Base-by-base conservation (phyloP, 2,329 filamentous ascomycete genomes). In the Calonectria hongkongensis region DNA sequence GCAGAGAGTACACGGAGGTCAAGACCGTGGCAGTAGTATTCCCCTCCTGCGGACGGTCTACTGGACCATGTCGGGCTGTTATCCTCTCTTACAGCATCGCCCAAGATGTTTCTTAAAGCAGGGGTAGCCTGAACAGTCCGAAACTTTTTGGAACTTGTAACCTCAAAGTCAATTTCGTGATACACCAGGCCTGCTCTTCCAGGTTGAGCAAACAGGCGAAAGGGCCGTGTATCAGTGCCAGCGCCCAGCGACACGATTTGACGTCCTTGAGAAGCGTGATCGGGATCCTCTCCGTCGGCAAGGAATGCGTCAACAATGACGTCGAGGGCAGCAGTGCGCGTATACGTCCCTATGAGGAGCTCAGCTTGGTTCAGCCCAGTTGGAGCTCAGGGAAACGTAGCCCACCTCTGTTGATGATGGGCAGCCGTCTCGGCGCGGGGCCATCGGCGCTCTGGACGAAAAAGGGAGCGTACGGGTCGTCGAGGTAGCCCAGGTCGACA, bases 241-340 rank as follows among this genome's bases (percentile, higher is more conserved):
- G 97, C 96, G 36, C 97, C 97, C 0, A 99, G 89, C 0, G 96
- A 98, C 73, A 99, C 89, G 72, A 99, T 95, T 82, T 99, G 97
- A 74, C 91, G 91, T 54, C 84, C 73, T 2, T 79, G 66, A 30
- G 71, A 28, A 25, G 73, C 33, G n/a, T 78, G 76, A 41, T 78
- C 75, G 2, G 76, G 75, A 4, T 78, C 73, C 27, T 81, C 79
- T 45, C 80, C 77, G 13, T 82, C 79, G 4, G 85, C 82, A 15
- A 98, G 87, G 79, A 98, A 98, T 9, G 86, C 87, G 65, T 90
- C 83, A 48, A 98, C 91, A 0, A 99, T 90, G 15, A 85, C 87
- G 84, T 99, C 95, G 75, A 99, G 92, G 28, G 94, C 94, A 6
- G 89, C 91, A 10, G 96, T 98, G 73, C 97, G 92, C 27, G 96